These are phyloP conservation scores for Populus hybrid DNA, from an alignment of 441 rosid species.

Conservation along the genomic window DNA sequence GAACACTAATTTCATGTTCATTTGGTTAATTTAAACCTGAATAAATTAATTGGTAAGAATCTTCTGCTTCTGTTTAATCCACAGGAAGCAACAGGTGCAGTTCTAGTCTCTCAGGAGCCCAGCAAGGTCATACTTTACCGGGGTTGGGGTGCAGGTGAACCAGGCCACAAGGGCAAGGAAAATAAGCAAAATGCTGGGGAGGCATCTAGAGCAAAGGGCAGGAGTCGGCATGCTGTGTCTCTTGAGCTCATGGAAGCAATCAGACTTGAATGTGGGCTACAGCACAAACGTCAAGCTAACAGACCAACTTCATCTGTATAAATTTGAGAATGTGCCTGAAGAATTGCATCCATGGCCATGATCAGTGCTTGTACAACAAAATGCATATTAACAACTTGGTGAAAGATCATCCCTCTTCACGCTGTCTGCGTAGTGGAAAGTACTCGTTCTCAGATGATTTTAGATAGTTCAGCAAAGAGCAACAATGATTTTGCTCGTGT, in stretches of 20 bases:
- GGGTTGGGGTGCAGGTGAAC: slow-evolving; percentile 82
- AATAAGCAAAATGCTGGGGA: slow-evolving; percentile 14
- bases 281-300: slow-evolving; percentile 13
- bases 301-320: slow-evolving; percentile 7
- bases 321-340: slow-evolving; percentile 9
- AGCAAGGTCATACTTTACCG: slow-evolving; percentile 85
- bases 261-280: slow-evolving; percentile 76
- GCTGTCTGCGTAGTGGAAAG: background rate
- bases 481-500: background rate
- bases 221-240: slow-evolving; percentile 41
- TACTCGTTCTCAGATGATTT: background rate
- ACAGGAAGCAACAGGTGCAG: slow-evolving; percentile 89
- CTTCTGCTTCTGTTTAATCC: slow-evolving; percentile 1
- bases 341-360: background rate
- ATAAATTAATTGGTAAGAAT: background rate
- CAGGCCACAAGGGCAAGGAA: slow-evolving; percentile 21
- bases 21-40: background rate
- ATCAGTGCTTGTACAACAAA: background rate
- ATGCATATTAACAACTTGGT: background rate
- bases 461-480: background rate
- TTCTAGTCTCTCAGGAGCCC: slow-evolving; percentile 90
- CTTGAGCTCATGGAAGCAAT: slow-evolving; percentile 80
- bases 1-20: slow-evolving; percentile 2
- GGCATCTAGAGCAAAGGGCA: slow-evolving; percentile 19
- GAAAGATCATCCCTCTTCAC: background rate